Conservation (phyloP, 768 basidiomycete genomes). For the Trametes villosa region DNA sequence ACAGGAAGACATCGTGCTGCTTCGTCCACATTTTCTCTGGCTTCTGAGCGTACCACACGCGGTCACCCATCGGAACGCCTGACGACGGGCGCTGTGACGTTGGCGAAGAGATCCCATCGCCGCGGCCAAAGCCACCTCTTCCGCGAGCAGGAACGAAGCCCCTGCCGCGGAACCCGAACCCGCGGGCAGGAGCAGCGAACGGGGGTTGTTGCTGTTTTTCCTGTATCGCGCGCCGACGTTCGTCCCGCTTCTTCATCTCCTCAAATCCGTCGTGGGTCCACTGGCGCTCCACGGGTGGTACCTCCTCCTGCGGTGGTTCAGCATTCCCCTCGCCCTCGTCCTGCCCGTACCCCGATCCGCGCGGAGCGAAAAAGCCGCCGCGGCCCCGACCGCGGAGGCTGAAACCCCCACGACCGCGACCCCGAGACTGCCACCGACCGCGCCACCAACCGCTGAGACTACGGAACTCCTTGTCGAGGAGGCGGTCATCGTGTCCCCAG, state of each 20-base stretch:
- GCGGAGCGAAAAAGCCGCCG: conserved; percentile 38
- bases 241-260: conserved; percentile 80
- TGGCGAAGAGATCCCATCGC: conserved; percentile 29
- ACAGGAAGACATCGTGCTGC: conserved; percentile 76
- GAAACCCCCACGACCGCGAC: conserved; percentile 58
- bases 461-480: conserved; percentile 80
- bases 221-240: conserved; percentile 45
- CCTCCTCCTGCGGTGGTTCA: conserved; percentile 30
- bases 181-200: conserved; percentile 30
- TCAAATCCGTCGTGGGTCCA: conserved; percentile 92
- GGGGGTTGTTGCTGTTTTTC: conserved; percentile 44
- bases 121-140: conserved; percentile 44
- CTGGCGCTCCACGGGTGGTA: conserved; percentile 65
- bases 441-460: conserved; percentile 90
- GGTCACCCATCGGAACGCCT: conserved; percentile 39
- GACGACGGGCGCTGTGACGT: conserved; percentile 34
- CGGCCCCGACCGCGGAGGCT: conserved; percentile 61
- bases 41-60: conserved; percentile 73
- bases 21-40: conserved; percentile 86
- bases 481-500: conserved; percentile 93
- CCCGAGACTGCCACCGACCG: conserved; percentile 73
- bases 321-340: conserved; percentile 24
- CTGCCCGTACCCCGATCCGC: conserved; percentile 12
- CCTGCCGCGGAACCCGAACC: conserved; percentile 48
- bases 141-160: conserved; percentile 46